A percentile compares a stretch with the other conserved stretches of the same genome.
Conservation (phyloP, 2,329 filamentous ascomycete genomes). For the Xylaria digitata region DNA sequence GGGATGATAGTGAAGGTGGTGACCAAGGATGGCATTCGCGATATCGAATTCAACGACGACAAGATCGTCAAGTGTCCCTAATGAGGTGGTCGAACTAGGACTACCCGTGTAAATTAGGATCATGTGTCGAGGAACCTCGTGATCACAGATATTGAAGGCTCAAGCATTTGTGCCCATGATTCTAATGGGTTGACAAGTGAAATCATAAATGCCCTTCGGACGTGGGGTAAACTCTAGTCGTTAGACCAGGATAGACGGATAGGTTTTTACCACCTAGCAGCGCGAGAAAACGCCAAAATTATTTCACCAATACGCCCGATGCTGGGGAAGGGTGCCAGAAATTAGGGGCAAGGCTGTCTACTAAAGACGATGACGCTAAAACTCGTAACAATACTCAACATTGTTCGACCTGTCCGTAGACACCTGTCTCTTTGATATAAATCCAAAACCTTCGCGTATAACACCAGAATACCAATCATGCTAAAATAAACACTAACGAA, state of each 20-base stretch:
- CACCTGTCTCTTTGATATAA: neutral
- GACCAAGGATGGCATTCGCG: constrained; percentile 90
- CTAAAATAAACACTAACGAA: neutral
- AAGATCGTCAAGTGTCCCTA: constrained; percentile 73
- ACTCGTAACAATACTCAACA: no score
- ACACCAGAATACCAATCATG: neutral
- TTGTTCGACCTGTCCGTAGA: neutral
- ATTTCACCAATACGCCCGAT: neutral
- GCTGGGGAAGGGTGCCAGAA: neutral
- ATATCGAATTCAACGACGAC: constrained; percentile 87
- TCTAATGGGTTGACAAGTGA: constrained; percentile 6
- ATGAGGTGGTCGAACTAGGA: constrained; percentile 38
- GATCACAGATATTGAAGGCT: constrained; percentile 38
- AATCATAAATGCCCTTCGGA: constrained; percentile 1
- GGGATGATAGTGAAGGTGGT: constrained; percentile 94
- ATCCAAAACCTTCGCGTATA: neutral
- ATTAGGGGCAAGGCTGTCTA: neutral
- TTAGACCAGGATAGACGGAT: constrained; percentile 7
- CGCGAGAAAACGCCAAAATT: neutral
- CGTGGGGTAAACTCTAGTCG: neutral
- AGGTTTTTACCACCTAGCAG: neutral
- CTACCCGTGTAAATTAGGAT: constrained; percentile 52
- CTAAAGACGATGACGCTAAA: neutral
- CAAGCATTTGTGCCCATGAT: constrained; percentile 26
- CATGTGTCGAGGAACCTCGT: constrained; percentile 35